Percentiles rank a stretch among this genome's conserved stretches.
phyloP scores from a whole-genome alignment of 257 asterid species.

The Nicotiana otophora region DNA sequence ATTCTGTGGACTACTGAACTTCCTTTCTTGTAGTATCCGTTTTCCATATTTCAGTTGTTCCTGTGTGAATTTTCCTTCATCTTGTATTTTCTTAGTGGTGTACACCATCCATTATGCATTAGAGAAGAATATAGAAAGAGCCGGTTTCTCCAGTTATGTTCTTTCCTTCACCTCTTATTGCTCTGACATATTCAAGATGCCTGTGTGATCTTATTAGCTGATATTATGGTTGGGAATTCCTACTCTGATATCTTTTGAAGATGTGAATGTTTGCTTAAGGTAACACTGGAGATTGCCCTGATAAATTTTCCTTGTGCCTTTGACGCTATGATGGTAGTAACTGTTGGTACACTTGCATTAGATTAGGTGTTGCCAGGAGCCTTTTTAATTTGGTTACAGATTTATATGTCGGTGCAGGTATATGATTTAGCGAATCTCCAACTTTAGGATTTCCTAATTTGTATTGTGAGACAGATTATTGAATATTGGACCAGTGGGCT shows the following conservation, averaged over 20 bases:
- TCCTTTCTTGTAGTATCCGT: not conserved
- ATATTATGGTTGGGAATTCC: not conserved
- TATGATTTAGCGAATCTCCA: not conserved
- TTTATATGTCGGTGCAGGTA: not conserved
- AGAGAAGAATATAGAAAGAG: not conserved
- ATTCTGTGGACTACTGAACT: not conserved
- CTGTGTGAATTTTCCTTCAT: too few relatives aligned
- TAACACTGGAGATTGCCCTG: not conserved
- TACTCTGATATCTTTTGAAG: not conserved
- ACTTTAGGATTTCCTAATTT: not conserved
- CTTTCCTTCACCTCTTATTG: too few relatives aligned
- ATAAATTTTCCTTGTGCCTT: not conserved
- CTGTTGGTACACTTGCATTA: not conserved
- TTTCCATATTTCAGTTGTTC: too few relatives aligned
- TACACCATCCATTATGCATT: not conserved
- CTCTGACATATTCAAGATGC: not conserved
- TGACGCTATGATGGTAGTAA: not conserved
- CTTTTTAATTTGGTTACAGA: not conserved
- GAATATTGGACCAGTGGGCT: too few relatives aligned
- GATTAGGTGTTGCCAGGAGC: not conserved
- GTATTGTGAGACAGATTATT: not conserved
- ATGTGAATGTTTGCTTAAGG: not conserved
- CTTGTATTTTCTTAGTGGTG: too few relatives aligned
- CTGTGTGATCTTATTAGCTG: not conserved
- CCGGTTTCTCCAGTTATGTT: not conserved